phyloP scores from a whole-genome alignment of 108 stramenopile species.

The Pseudonitzschia pungens region DNA sequence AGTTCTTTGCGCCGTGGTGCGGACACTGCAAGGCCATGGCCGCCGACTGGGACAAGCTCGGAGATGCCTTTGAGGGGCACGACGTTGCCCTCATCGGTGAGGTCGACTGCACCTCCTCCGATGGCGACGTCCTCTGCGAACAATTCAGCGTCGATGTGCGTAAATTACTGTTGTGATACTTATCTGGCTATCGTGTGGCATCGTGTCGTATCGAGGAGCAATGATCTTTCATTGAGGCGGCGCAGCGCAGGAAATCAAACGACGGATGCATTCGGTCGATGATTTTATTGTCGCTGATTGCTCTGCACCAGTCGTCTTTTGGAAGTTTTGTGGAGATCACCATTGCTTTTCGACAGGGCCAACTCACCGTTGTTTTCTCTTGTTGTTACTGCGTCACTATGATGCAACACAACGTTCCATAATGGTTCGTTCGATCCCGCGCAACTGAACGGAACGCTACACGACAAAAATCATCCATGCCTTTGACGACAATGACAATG shows the following conservation, averaged over 20 bases:
- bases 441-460: too few relatives aligned
- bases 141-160: slow-evolving; percentile 73
- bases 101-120: slow-evolving; percentile 76
- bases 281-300: too few relatives aligned
- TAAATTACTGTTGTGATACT: too few relatives aligned
- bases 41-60: slow-evolving; percentile 77
- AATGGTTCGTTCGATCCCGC: background rate
- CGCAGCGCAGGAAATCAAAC: too few relatives aligned
- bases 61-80: slow-evolving; percentile 47
- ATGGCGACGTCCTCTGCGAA: slow-evolving; percentile 69
- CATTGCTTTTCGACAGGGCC: too few relatives aligned
- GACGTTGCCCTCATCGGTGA: slow-evolving; percentile 58
- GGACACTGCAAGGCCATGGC: slow-evolving; percentile 75
- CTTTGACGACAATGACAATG: background rate
- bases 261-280: too few relatives aligned
- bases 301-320: too few relatives aligned
- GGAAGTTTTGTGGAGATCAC: too few relatives aligned
- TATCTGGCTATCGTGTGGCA: too few relatives aligned
- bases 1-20: slow-evolving; percentile 53
- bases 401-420: background rate
- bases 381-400: background rate
- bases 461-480: too few relatives aligned
- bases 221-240: too few relatives aligned
- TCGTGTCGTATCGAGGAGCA: background rate
- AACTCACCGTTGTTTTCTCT: too few relatives aligned